Evolutionary conservation across 768 basidiomycete genomes (phyloP), one percentile per base, ranked within the genome.

Genomic region (Trametes punicea): DNA sequence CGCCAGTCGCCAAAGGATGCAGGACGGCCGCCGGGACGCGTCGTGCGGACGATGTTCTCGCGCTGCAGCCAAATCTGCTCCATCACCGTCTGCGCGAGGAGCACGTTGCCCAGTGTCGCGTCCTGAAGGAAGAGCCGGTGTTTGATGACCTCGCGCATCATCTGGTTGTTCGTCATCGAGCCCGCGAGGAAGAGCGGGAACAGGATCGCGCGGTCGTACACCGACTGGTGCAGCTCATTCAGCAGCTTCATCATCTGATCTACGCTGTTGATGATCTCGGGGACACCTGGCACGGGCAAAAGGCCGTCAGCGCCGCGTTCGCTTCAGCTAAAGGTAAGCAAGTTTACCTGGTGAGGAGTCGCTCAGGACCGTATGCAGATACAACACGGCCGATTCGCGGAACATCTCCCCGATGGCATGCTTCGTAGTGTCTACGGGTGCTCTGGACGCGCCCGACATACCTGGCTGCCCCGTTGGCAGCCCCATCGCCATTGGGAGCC

Each of bases 141-240:
- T 47, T 63, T 60, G 40, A 60, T 46, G 40, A 65, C 51, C 67
- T 86, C 81, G 66, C 62, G 63, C 55, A 62, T 48, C 51, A 64
- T 46, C 38, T 59, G 80, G 67, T 85, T 82, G 68, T 88, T 83
- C 41, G 87, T 81, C 78, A 91, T 78, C 68, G 83, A 83, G 5
- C 85, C 90, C 27, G 85, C 83, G 38, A 93, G 73, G 67, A 83
- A 85, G 52, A 89, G 78, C 26, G 90, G 88, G 70, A 90, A 86
- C 20, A 88, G 74, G 38, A 90, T 69, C 7, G 80, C 77, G 54
- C 87, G 81, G 68, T 93, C 90, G 39, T 81, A 69, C 55, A 80
- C 75, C 15, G 84, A 83, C 38, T 81, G 70, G 25, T 77, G 79
- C 49, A 90, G 67, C 61, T 79, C 77, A 54, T 74, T 72, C 51